Evolutionary conservation across 495 filamentous ascomycete genomes (phyloP), one percentile per base, ranked within the genome.

Genomic region (Aspergillus ellipticus): DNA sequence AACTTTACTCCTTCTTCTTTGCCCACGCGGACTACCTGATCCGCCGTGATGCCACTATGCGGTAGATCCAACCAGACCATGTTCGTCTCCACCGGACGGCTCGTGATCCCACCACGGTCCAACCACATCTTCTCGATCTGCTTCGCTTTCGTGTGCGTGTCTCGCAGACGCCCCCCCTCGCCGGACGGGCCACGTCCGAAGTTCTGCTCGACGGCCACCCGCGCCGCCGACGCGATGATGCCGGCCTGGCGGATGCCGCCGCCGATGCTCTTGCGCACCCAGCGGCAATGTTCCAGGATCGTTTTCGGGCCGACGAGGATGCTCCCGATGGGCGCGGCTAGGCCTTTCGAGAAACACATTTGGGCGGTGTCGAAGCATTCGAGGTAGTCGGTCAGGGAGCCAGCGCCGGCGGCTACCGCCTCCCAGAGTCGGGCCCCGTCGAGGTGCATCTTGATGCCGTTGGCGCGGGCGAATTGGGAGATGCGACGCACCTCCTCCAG

Each of bases 21-120:
- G 31, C 60, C 62, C 15, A 63, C 46, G 5, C 21, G 9, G 4
- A 49, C 29, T 15, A 17, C 46, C 28, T 26, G 19, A 28, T 49
- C 46, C 21, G 29, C 46, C 4, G 46, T 15, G 46, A 49, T 49
- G 6, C 46, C 46, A 17, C 46, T 49, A 17, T 26, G 16, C 46
- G 46, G n/a, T 35, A 93, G 65, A 70, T 92, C 86, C 33, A 93
- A 57, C 90, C 88, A 94, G 21, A 91, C 81, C 85, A 93, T 92
- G 66, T 93, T 94, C 33, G 89, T 93, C 60, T 92, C 85, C 1
- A 62, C 60, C 1, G 57, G 51, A 19, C 60, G 22, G 7, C 35
- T 22, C 19, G 73, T 31, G 43, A 49, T 64, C 21, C 72, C 72
- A 0, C 72, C 72, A 8, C 82, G 60, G 2, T 61, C 62, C 6